phyloP scores from a whole-genome alignment of 306 rosid species.

The Bauhinia variegata region DNA sequence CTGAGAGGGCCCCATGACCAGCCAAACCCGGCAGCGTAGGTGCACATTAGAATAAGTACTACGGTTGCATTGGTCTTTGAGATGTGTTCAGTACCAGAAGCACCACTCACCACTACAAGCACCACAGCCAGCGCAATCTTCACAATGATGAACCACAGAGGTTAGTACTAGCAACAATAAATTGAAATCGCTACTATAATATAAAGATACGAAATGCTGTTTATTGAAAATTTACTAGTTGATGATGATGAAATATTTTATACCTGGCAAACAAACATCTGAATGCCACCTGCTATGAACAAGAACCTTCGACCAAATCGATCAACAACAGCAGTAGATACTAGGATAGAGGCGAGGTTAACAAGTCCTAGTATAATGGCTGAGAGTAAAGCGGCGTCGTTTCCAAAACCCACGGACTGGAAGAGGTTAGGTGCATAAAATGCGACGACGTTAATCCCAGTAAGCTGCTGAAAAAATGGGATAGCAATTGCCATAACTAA shows the following conservation, averaged over 20 bases:
- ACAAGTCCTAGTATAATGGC: constrained; percentile 61
- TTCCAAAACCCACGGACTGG: constrained; percentile 68
- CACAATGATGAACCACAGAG: neutral
- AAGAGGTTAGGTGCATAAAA: constrained; percentile 75
- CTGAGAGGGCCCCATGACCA: constrained; percentile 84
- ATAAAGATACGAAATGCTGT: no score
- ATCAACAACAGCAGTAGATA: constrained; percentile 60
- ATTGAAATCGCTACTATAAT: no score
- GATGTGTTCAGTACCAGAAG: constrained; percentile 46
- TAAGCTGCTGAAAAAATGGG: constrained; percentile 62
- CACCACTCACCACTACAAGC: constrained; percentile 51
- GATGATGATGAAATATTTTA: no score
- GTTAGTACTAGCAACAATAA: no score
- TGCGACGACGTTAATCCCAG: constrained; percentile 70
- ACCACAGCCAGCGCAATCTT: constrained; percentile 60
- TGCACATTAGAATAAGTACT: constrained; percentile 57
- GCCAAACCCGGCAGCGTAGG: constrained; percentile 71
- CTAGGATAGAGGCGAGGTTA: constrained; percentile 47
- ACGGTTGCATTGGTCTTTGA: constrained; percentile 50
- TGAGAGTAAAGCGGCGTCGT: constrained; percentile 57
- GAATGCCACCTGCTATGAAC: constrained; percentile 63
- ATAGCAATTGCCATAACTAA: constrained; percentile 56
- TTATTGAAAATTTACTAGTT: no score
- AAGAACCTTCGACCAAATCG: constrained; percentile 67
- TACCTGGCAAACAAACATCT: constrained; percentile 64